Base-by-base conservation (phyloP, 495 filamentous ascomycete species). In the Cryomyces minteri region DNA sequence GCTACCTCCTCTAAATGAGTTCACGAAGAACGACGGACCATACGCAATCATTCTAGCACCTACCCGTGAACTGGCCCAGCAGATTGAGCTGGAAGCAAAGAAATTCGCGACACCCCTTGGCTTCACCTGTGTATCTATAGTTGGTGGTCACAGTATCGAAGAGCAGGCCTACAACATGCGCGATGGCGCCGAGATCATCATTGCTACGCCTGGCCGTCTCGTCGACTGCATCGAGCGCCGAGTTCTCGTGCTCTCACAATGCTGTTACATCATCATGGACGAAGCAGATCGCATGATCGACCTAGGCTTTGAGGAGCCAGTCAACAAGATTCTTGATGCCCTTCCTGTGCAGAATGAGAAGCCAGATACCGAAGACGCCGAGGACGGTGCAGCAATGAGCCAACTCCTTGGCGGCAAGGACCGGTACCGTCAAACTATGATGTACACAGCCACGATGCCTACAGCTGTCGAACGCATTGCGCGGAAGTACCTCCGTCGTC, bases 401-500 rank as follows among this genome's bases (percentile, higher is more conserved):
- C 77, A 76, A 38, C 84, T 85, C 47, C 63, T 92, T 3, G 80
- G 81, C 36, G 79, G 82, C 31, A 84, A 84, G 56, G 82, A 93
- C 57, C 74, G 83, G 11, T 99, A 96, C 63, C 67, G 90, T 44
- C 92, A 99, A 62, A 99, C 90, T 3, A 99, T 99, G 90, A 99
- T 99, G 90, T 99, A 96, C 73, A 99, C 92, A 46, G 90, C 90
- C 8, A 99, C 90, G 30, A 99, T 99, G 90, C 87, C 92, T 4
- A 62, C 79, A 3, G 79, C 86, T 5, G 84, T 99, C 39, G 92
- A 96, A 56, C 84, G 87, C 49, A 96, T 99, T 46, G 90, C 90
- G 2, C 78, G 85, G 46, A 95, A 95, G 58, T 99, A 96, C 56
- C 76, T 99, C 6, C 81, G 92, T 4, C 74, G 90, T 4, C 92